Evolutionary conservation across 768 basidiomycete genomes (phyloP), one percentile per base, ranked within the genome.

Genomic region (Chalciporus pseudorubinellus): DNA sequence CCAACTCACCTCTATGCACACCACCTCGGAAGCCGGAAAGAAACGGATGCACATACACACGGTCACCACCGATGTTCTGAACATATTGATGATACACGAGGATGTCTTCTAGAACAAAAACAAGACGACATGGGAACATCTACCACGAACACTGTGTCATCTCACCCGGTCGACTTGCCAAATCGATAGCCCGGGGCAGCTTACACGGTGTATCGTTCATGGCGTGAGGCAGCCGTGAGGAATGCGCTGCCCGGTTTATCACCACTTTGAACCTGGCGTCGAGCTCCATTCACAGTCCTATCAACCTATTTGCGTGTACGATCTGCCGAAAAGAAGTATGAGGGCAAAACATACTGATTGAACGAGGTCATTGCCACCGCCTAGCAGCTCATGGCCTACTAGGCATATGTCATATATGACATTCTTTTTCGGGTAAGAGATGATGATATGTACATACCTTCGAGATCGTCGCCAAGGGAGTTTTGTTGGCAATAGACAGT

Each of bases 11-110:
- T 31, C 39, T 9, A 9, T 26, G 9, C 26, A 26, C n/a, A 47
- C 38, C 44, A 19, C 24, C 39, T 57, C 60, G 62, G 58, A 26
- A 42, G 38, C 54, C 60, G 62, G 58, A 26, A 42, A 33, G 34
- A 46, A 28, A 53, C 61, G 61, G 61, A 29, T 44, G 10, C 20
- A 14, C 29, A 40, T 40, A 34, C 19, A 8, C 31, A 31, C 31
- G 12, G 9, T 12, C 10, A 31, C 10, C 31, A 12, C 31, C 59
- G 44, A 48, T 48, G 48, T 22, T 46, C 44, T 51, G 48, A 29
- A 39, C 46, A 44, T 31, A 31, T 11, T 45, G 12, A 39, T 21
- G 42, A 49, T 38, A 41, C 63, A 63, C 55, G 58, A 63, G 58
- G 60, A 20, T 31, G 31, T 41, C 53, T 63, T 59, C 60, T 42